Evolutionary conservation across 352 stramenopile species (phyloP), one percentile per base, ranked within the genome.

Genomic region (Phytophthora colocasiae): DNA sequence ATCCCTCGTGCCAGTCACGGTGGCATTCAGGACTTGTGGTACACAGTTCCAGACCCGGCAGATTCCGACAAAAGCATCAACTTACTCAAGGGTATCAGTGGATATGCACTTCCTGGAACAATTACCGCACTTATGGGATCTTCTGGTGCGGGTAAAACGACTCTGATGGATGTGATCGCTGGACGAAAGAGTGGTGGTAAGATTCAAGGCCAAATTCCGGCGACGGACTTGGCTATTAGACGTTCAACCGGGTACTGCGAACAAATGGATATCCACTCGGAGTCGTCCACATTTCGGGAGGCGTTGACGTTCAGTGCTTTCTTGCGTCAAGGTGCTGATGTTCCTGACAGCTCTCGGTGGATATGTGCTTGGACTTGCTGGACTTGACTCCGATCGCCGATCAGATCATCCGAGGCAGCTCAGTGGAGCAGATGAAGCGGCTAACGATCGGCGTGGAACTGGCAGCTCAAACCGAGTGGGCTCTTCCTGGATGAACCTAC

Each of bases 351-450:
- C 8, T 38, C n/a, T 63, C 36, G 14, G 53, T 69, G 29, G 48
- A 52, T 29, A 38, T 19, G 17, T 63, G 52, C 12, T 48, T 69
- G 17, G 19, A 62, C 2, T 22, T 67, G 15, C 17, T 67, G 43
- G 43, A 56, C 22, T 19, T 69, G 19, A 46, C 48, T 34, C 43
- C 51, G 5, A 69, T 63, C 31, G 45, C 51, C n/a, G 60, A 69
- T 15, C 44, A 63, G 19, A 69, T 69, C 36, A 63, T 69, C 15
- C 60, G 60, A 12, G 60, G 52, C 15, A 69, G 60, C 19, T 69
- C 60, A 17, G 14, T 69, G 34, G 60, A 69, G 36, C 60, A 69
- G 44, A 69, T 69, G 52, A 69, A 69, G 45, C 46, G 60, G 9
- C 22, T 69, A 8, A 63, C 52, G 10, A 63, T 69, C 10, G 60